These are phyloP conservation scores for Mesembryanthemum crystallinum DNA, from an alignment of 148 eudicot genomes.

Conservation along the genomic window DNA sequence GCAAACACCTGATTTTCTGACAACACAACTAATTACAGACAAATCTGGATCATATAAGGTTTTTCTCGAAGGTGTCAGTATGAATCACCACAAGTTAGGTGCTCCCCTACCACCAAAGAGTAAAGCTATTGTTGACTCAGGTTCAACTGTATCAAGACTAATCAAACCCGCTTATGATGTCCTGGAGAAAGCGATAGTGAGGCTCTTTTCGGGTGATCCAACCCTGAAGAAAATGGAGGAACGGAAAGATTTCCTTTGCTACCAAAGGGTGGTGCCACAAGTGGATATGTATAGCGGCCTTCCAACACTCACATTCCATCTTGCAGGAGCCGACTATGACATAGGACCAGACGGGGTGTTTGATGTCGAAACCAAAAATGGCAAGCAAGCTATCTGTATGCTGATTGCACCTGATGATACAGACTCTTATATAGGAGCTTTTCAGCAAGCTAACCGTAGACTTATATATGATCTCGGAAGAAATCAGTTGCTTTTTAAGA, in stretches of 20 bases:
- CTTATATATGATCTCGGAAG: not conserved
- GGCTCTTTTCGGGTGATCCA: not conserved
- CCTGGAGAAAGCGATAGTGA: not conserved
- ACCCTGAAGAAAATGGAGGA: not conserved
- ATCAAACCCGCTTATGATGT: not conserved
- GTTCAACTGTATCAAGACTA: not conserved
- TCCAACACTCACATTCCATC: not conserved
- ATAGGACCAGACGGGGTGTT: not conserved
- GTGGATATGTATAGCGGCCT: not conserved
- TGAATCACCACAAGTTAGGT: not conserved
- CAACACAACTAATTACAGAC: not conserved
- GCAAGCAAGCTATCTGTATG: not conserved
- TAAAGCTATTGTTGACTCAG: not conserved
- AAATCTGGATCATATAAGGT: not conserved
- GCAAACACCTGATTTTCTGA: not conserved
- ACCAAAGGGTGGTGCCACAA: not conserved
- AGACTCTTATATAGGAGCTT: not conserved
- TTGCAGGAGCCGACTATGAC: not conserved
- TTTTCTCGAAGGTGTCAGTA: not conserved
- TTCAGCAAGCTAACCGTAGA: not conserved
- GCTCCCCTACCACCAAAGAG: not conserved
- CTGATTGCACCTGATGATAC: not conserved
- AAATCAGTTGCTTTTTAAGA: not conserved
- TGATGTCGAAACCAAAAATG: not conserved
- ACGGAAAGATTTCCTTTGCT: not conserved